Conservation (phyloP, 768 basidiomycete genomes). For the Tricholoma sp. region DNA sequence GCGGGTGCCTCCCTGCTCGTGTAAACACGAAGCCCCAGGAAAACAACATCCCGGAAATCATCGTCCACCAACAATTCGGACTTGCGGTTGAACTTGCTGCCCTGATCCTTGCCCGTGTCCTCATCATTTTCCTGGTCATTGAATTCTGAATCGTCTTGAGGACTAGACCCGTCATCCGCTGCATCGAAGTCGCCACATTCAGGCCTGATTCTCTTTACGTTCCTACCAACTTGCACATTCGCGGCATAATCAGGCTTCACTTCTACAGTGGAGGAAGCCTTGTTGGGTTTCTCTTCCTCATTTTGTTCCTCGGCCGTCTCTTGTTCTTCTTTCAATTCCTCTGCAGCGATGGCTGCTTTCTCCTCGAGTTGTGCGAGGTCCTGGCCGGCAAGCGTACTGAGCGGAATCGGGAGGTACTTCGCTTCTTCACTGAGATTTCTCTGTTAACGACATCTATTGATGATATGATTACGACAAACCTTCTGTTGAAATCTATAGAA, state of each 20-base stretch:
- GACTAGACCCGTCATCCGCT: too few relatives aligned
- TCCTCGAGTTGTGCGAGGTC: too few relatives aligned
- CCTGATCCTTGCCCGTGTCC: neutral
- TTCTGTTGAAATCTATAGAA: too few relatives aligned
- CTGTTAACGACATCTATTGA: neutral
- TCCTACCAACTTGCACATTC: neutral
- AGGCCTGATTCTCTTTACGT: neutral
- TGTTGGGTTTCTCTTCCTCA: neutral
- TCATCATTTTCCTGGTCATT: neutral
- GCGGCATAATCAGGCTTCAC: too few relatives aligned
- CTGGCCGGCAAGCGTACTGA: constrained; percentile 18
- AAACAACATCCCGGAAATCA: too few relatives aligned
- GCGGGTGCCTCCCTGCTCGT: too few relatives aligned
- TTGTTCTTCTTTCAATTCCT: constrained; percentile 1
- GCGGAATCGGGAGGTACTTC: constrained; percentile 13
- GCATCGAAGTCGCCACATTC: too few relatives aligned
- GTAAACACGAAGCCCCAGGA: too few relatives aligned
- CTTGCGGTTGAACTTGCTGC: too few relatives aligned
- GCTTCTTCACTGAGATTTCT: constrained; percentile 1
- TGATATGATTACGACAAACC: constrained; percentile 3
- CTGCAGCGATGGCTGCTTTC: constrained; percentile 11
- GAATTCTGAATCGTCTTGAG: too few relatives aligned
- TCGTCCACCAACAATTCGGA: too few relatives aligned
- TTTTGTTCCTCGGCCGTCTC: neutral
- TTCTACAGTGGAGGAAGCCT: too few relatives aligned